phyloP scores from a whole-genome alignment of 306 rosid genomes.

The Citrullus amarus region DNA sequence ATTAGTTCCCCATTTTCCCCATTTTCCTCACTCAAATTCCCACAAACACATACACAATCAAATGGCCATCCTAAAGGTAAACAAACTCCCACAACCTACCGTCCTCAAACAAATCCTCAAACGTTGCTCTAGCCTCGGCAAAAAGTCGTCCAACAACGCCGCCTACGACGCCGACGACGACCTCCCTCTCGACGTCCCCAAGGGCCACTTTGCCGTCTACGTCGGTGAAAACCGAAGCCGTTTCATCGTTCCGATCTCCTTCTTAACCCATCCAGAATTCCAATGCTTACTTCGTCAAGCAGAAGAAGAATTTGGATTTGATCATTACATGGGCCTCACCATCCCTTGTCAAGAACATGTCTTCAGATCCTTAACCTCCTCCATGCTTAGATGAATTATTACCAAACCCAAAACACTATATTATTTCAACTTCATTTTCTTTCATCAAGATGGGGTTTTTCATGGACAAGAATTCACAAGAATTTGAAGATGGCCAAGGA shows the following conservation, averaged over 20 bases:
- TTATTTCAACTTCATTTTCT: background rate
- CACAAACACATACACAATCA: background rate
- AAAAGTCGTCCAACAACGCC: conserved; percentile 7
- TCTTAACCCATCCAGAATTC: conserved; percentile 67
- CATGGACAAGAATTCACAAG: background rate
- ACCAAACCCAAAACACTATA: background rate
- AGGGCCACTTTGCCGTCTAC: conserved; percentile 81
- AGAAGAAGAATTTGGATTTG: conserved; percentile 88
- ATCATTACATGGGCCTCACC: conserved; percentile 86
- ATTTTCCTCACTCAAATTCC: background rate
- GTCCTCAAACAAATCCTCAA: conserved; percentile 70
- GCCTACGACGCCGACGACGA: conserved; percentile 32
- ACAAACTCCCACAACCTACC: conserved; percentile 57
- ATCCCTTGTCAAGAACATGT: conserved; percentile 92
- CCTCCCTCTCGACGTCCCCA: conserved; percentile 69
- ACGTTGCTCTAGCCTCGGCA: conserved; percentile 72
- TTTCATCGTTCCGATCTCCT: conserved; percentile 76
- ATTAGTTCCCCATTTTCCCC: background rate
- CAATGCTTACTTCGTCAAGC: conserved; percentile 76
- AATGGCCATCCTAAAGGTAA: conserved; percentile 63
- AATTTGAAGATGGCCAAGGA: background rate
- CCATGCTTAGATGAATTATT: conserved; percentile 24
- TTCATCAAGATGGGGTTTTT: background rate
- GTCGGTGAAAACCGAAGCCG: conserved; percentile 80
- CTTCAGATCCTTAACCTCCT: conserved; percentile 57